Evolutionary conservation across 2,329 filamentous ascomycete species (phyloP), one percentile per base, ranked within the genome.

Genomic region (Ciborinia camelliae): DNA sequence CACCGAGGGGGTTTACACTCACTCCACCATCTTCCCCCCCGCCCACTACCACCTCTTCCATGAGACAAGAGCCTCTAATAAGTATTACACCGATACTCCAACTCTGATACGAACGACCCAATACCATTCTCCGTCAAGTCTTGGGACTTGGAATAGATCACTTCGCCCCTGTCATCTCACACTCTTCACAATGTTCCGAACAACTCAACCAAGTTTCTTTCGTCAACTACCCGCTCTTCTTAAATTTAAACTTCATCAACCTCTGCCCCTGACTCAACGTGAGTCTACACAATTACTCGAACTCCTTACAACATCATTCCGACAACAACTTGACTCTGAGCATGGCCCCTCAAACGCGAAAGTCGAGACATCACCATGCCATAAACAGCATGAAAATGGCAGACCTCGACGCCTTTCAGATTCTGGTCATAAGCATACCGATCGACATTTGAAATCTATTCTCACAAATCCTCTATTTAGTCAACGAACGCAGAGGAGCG

Each of bases 231-330:
- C 79, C 14, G 79, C 80, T 32, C 64, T 75, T 4, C 65, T 69
- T 28, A 71, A 68, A 63, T 67, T 73, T 53, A 86, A 82, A 72
- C 79, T 89, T 48, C 80, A 82, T 69, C 78, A 77, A 50, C 55
- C 75, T 78, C 37, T 82, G 4, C 81, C 86, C 30, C 78, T 87
- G 20, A 84, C 80, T 32, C 78, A 81, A 5, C 80, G 80, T 65
- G 84, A 89, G 71, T 86, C 83, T 20, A 79, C 84, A 67, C 81
- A 85, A 70, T 78, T 90, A 9, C 80, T 89, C 48, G 81, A 78
- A 62, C 79, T 86, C 26, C 80, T 90, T 68, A 88, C 85, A 28
- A 81, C 80, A 48, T 88, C 86, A 15, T 90, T 90, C 74, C 81
- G 85, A 69, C 79, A 81, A 58, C 85, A 88, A 65, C 81, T 90